These are phyloP conservation scores for Stentor roeselii DNA, from an alignment of 73 alveolate species.

Conservation along the genomic window DNA sequence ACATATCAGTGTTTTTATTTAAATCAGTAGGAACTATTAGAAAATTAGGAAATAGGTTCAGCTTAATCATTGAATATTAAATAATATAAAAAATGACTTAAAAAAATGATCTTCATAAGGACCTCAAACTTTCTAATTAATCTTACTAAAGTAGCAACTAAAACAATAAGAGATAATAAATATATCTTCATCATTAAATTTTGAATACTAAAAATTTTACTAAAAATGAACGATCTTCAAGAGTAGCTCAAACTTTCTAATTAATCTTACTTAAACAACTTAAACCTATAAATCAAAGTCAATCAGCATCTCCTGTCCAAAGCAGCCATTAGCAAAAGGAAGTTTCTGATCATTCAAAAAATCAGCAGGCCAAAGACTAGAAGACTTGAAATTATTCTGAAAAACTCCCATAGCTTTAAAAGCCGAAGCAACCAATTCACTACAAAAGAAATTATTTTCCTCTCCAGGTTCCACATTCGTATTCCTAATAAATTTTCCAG, in stretches of 20 bases:
- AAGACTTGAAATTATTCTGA: constrained; percentile 19
- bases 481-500: constrained; percentile 44
- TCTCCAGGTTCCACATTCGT: constrained; percentile 31
- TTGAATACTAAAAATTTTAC: too few relatives aligned
- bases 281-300: constrained; percentile 12
- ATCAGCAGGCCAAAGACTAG: constrained; percentile 43
- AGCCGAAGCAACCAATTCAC: constrained; percentile 48
- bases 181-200: too few relatives aligned
- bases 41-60: too few relatives aligned
- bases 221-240: too few relatives aligned
- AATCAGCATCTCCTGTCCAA: neutral
- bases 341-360: constrained; percentile 32
- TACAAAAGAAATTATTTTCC: constrained; percentile 35
- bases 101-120: too few relatives aligned
- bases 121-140: too few relatives aligned
- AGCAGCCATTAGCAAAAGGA: neutral
- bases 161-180: too few relatives aligned
- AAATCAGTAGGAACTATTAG: too few relatives aligned
- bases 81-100: too few relatives aligned
- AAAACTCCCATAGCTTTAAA: constrained; percentile 33
- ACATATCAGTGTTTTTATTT: too few relatives aligned
- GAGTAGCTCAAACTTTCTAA: neutral
- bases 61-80: too few relatives aligned
- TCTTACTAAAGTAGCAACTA: too few relatives aligned
- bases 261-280: neutral